A percentile compares a stretch with the other conserved stretches of the same genome.
Evolutionary conservation across 2,329 filamentous ascomycete genomes (phyloP).

Genomic region (Microdochium nivale): DNA sequence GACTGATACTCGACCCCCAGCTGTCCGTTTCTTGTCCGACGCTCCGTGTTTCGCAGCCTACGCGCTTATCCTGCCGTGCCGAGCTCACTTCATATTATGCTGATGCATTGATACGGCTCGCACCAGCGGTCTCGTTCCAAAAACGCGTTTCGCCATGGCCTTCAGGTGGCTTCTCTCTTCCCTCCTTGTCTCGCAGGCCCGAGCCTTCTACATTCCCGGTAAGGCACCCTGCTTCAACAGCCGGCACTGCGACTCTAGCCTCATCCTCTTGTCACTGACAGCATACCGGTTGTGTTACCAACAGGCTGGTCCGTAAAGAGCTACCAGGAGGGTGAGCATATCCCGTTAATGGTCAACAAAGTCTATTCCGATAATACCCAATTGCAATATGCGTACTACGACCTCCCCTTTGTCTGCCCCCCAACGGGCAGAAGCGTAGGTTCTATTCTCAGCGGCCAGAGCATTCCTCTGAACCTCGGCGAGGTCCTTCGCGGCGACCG

Average conservation of each 20-base stretch:
- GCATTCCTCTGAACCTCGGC: conserved; percentile 73
- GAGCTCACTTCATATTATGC: neutral
- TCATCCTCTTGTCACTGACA: conserved; percentile 5
- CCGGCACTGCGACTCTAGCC: conserved; percentile 2
- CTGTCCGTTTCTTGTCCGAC: too few relatives aligned
- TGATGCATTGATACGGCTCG: conserved; percentile 24
- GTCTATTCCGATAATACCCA: conserved; percentile 84
- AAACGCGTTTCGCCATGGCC: conserved; percentile 3
- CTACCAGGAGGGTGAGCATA: conserved; percentile 66
- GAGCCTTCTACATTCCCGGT: conserved; percentile 85
- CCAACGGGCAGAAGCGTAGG: conserved; percentile 61
- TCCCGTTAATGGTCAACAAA: conserved; percentile 86
- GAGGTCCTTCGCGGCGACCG: conserved; percentile 82
- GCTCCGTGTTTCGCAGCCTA: too few relatives aligned
- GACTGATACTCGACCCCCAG: too few relatives aligned
- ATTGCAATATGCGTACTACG: conserved; percentile 85
- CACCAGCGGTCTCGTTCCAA: conserved; percentile 19
- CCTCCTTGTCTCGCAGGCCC: conserved; percentile 35
- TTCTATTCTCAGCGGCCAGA: conserved; percentile 66
- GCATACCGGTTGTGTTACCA: neutral
- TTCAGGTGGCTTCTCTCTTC: conserved; percentile 37
- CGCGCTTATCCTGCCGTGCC: neutral
- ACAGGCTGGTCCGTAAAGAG: conserved; percentile 73
- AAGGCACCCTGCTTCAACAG: conserved; percentile 18
- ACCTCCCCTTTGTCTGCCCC: conserved; percentile 80